Conservation (phyloP, 2,329 filamentous ascomycete species). For the Nannizziopsis barbatae region DNA sequence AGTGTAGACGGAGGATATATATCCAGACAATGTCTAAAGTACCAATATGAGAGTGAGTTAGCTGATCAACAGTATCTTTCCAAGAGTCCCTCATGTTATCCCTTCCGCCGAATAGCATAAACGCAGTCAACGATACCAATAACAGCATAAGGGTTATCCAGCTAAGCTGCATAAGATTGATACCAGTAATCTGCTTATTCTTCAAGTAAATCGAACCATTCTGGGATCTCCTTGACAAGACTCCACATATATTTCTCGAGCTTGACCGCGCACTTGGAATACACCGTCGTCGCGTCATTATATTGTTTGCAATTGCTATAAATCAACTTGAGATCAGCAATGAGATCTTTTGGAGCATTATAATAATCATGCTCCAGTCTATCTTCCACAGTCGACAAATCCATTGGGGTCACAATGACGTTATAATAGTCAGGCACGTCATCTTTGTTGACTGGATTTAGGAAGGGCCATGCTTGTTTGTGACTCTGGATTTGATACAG, state of each 20-base stretch:
- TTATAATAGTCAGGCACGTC: too few species aligned
- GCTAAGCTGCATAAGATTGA: too few species aligned
- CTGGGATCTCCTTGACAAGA: constrained; percentile 66
- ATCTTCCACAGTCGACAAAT: constrained; percentile 72
- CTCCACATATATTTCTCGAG: constrained; percentile 77
- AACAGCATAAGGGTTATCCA: too few species aligned
- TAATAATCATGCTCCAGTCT: constrained; percentile 83
- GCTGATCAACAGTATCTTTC: too few species aligned
- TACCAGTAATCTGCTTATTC: too few species aligned
- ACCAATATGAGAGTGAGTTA: too few species aligned
- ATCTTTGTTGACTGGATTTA: constrained; percentile 76
- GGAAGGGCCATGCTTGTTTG: constrained; percentile 72
- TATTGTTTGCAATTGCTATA: constrained; percentile 82
- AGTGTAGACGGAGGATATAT: too few species aligned
- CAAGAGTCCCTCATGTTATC: too few species aligned
- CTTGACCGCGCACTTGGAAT: constrained; percentile 74
- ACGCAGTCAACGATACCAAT: too few species aligned
- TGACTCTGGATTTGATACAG: constrained; percentile 81
- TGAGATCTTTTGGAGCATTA: constrained; percentile 67
- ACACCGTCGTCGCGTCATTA: constrained; percentile 76
- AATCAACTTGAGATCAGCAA: constrained; percentile 66
- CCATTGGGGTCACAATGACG: constrained; percentile 84
- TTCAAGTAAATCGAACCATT: constrained; percentile 47
- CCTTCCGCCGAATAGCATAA: too few species aligned
- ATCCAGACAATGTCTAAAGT: too few species aligned